Base-by-base conservation (phyloP, 2,329 filamentous ascomycete genomes). In the Onygenales sp. region DNA sequence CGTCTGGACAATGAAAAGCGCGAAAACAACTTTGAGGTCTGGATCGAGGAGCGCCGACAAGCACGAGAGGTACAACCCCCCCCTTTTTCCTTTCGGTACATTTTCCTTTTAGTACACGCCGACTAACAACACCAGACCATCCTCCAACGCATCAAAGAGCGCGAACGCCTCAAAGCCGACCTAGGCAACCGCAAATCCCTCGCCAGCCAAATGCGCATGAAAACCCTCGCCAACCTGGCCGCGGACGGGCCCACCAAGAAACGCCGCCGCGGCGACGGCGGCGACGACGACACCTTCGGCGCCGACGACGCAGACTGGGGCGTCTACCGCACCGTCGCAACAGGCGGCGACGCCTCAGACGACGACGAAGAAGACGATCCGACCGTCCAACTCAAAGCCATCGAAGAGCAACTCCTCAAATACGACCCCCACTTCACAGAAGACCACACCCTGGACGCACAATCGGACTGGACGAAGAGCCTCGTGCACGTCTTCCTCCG, bases 281-380 rank as follows among this genome's bases (percentile, higher is more conserved):
- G 89, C 7, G 92, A 97, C 66, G 93, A 98, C 63, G 93, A 98
- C 66, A 90, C 89, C 56, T 98, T 98, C 66, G 93, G 93, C 54
- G 91, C 91, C 49, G 92, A 98, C 68, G 93, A 98, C 65, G 91
- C 94, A 54, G 93, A 98, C 69, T 98, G 93, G 93, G 89, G 89
- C 54, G 89, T 98, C 11, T 98, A 98, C 71, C 85, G 93, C 51
- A 89, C 89, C 42, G 94, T 97, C 54, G 88, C 89, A 2, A 89
- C 87, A 0, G 90, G 89, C 50, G 86, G 87, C 7, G 81, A 81
- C 13, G 78, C 78, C 60, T 89, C 86, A 64, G 89, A 93, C 57
- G 91, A 96, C 60, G 87, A 92, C 63, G 46, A 95, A 50, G 91
- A 95, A 66, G 92, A 97, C 68, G 92, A 97, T 63, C 79, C 95